Base-by-base conservation (phyloP, 805 yeast genomes). In the Metschnikowia sp. region DNA sequence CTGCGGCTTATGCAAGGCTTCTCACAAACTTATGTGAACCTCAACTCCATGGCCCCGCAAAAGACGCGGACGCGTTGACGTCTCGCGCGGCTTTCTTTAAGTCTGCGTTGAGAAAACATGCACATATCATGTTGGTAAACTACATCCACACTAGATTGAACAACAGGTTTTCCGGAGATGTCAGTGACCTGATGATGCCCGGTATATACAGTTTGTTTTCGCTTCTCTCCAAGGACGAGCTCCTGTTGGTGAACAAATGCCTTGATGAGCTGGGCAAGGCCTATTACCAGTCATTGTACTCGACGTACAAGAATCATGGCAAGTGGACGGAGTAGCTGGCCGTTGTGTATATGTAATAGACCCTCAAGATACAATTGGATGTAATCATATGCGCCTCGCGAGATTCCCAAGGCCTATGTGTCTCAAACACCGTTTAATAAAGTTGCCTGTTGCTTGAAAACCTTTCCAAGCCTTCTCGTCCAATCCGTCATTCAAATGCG, bases 21-120 rank as follows among this genome's bases (percentile, higher is more conserved):
- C 61, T 89, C 39, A 69, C 75, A 19, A 84, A 85, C 56, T 66
- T 86, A 32, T 88, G 96, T 68, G 95, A 88, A 55, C 96, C 96
- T 3, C 71, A 77, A 9, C 49, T 56, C 30, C 63, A 68, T 40
- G 57, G 65, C 30, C 51, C 63, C 45, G 58, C 49, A 40, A 65
- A 53, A 44, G 60, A 62, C 15, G 56, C 54, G 3, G 62, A 68
- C 38, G 60, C 72, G 1, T 63, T 86, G 45, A 82, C 74, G 19
- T 78, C 92, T 0, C 73, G 81, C 1, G 63, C 83, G 0, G 70
- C 83, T 0, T 53, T 76, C 8, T 72, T 82, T 40, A 86, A 83
- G 53, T 74, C 77, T 42, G 75, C 82, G 2, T 63, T 91, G 49
- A 77, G 96, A 58, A 82, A 76, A 49, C 81, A 83, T 55, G 61